Conservation (phyloP, 116 monocot genomes). For the Iris pallida region DNA sequence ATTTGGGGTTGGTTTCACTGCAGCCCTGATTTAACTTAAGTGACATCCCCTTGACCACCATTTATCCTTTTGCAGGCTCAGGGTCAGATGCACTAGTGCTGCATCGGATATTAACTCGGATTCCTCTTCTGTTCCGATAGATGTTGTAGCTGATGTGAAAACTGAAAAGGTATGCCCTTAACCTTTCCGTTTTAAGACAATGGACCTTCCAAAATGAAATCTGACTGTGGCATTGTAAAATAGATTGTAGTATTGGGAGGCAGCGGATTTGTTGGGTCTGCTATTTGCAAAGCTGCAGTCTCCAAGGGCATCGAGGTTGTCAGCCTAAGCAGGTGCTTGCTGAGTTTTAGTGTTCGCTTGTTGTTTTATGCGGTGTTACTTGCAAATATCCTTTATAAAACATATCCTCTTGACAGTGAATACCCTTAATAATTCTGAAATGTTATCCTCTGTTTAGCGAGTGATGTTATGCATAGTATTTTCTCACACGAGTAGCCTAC, state of each 20-base stretch:
- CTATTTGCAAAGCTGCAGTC: constrained; percentile 97
- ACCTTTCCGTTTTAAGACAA: neutral
- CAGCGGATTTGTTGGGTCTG: constrained; percentile 90
- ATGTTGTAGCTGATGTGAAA: constrained; percentile 74
- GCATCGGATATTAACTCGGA: constrained; percentile 32
- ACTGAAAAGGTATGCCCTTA: constrained; percentile 51
- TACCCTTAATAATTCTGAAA: too few relatives aligned
- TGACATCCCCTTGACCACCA: too few relatives aligned
- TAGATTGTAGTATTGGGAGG: constrained; percentile 97
- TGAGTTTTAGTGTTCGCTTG: neutral
- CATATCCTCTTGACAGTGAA: too few relatives aligned
- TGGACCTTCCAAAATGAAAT: neutral
- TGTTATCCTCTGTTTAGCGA: too few relatives aligned
- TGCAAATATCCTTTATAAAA: too few relatives aligned
- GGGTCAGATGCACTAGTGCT: constrained; percentile 26
- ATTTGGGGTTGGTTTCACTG: too few relatives aligned
- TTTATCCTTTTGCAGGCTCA: constrained; percentile 7
- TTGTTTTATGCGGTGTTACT: too few relatives aligned
- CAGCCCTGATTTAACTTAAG: too few relatives aligned
- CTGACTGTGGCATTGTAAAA: constrained; percentile 3
- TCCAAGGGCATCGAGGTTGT: constrained; percentile 93
- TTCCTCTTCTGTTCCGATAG: constrained; percentile 58
- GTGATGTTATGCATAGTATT: too few relatives aligned
- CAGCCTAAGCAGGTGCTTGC: constrained; percentile 78
- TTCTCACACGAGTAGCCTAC: too few relatives aligned